Conservation (phyloP, 1,139 yeast species). For the Saccharomyces pastorianus region DNA sequence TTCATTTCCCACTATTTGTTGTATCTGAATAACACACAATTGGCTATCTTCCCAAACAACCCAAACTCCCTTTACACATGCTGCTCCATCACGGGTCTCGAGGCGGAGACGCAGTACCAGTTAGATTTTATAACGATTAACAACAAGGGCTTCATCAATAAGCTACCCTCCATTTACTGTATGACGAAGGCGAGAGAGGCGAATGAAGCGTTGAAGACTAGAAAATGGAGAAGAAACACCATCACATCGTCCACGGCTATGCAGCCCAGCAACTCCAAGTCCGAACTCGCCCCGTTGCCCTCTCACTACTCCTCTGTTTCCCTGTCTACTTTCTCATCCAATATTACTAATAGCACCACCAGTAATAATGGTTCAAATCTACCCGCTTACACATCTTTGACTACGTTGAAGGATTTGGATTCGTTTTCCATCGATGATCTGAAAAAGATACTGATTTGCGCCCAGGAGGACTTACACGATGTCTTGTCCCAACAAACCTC, state of each 20-base stretch:
- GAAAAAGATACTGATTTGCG: conserved; percentile 27
- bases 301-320: conserved; percentile 2
- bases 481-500: conserved; percentile 24
- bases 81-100: conserved; percentile 39
- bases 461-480: conserved; percentile 32
- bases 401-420: conserved; percentile 26
- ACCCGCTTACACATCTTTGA: conserved; percentile 23
- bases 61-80: conserved; percentile 30
- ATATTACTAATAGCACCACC: not conserved
- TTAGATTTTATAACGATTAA: conserved; percentile 50
- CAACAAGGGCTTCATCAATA: conserved; percentile 39
- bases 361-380: conserved; percentile 2
- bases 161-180: conserved; percentile 39
- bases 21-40: conserved; percentile 25
- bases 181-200: conserved; percentile 33
- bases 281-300: not conserved
- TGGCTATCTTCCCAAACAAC: conserved; percentile 27
- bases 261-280: not conserved
- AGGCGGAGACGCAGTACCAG: conserved; percentile 44
- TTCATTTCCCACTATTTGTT: conserved; percentile 23
- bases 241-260: conserved; percentile 2
- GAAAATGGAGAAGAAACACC: conserved; percentile 17
- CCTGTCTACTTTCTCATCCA: not conserved
- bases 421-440: conserved; percentile 26
- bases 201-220: conserved; percentile 6